These are phyloP conservation scores for Gremmenia infestans DNA, from an alignment of 2,329 filamentous ascomycete species.

Conservation along the genomic window DNA sequence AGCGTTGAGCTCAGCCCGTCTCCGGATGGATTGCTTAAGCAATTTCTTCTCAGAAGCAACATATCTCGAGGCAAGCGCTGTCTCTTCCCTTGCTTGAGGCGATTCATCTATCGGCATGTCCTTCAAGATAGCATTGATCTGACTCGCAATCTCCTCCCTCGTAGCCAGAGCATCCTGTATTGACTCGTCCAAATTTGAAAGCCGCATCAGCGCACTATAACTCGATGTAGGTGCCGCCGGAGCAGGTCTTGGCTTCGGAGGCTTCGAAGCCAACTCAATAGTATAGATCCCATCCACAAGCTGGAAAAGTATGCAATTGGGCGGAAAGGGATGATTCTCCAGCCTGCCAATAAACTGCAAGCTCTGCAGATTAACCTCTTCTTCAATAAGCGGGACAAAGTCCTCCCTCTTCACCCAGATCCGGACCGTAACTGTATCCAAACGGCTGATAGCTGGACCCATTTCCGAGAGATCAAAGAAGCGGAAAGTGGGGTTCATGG, in stretches of 20 bases:
- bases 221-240: conserved; percentile 61
- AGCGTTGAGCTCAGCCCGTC: conserved; percentile 60
- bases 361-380: conserved; percentile 62
- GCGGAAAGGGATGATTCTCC: conserved; percentile 65
- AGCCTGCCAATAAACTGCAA: conserved; percentile 77
- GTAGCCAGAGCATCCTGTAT: conserved; percentile 85
- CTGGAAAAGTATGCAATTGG: conserved; percentile 81
- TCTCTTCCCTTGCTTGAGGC: conserved; percentile 45
- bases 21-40: conserved; percentile 55
- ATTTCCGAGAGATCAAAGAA: conserved; percentile 71
- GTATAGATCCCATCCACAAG: conserved; percentile 84
- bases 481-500: conserved; percentile 89
- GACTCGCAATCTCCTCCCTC: conserved; percentile 65
- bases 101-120: conserved; percentile 39
- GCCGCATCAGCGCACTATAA: conserved; percentile 81
- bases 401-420: conserved; percentile 64
- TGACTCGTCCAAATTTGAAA: conserved; percentile 83
- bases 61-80: conserved; percentile 45
- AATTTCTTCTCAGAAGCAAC: conserved; percentile 61
- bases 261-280: conserved; percentile 54
- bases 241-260: conserved; percentile 45
- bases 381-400: conserved; percentile 64
- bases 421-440: conserved; percentile 60
- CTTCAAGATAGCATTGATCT: conserved; percentile 62
- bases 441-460: conserved; percentile 59